phyloP scores from a whole-genome alignment of 805 yeast genomes.

The Saturnispora hagleri region DNA sequence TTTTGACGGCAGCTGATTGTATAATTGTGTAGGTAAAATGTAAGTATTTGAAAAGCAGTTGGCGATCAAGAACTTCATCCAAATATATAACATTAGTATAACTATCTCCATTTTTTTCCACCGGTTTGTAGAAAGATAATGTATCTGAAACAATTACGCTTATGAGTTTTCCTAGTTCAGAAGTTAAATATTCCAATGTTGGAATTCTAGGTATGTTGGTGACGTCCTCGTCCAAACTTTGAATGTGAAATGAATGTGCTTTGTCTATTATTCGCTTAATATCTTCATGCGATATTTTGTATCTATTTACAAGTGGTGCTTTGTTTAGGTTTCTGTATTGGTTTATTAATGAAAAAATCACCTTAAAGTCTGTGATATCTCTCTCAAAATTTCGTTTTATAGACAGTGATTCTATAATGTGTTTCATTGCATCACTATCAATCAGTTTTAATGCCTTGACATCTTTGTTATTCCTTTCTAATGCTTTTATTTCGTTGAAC shows the following conservation, averaged over 20 bases:
- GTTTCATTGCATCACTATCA: background rate
- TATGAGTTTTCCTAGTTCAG: constrained; percentile 13
- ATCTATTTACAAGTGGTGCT: constrained; percentile 4
- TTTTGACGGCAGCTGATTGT: constrained; percentile 15
- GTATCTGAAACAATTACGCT: constrained; percentile 8
- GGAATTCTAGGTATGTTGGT: background rate
- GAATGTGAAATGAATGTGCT: constrained; percentile 6
- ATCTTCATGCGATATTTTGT: constrained; percentile 1
- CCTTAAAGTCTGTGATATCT: constrained; percentile 7
- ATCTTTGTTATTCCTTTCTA: background rate
- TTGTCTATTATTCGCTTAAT: constrained; percentile 11
- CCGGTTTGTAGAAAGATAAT: constrained; percentile 9
- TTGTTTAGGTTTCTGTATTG: constrained; percentile 10
- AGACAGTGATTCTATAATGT: constrained; percentile 9
- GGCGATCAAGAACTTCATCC: constrained; percentile 11
- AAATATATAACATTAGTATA: constrained; percentile 7
- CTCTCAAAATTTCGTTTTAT: constrained; percentile 10
- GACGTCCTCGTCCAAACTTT: background rate
- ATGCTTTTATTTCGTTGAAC: background rate
- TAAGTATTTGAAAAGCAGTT: constrained; percentile 21
- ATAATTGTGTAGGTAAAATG: constrained; percentile 23
- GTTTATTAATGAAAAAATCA: constrained; percentile 7
- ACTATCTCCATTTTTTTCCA: background rate
- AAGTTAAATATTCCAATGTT: constrained; percentile 10
- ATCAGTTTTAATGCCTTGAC: background rate